Percentiles rank a stretch among this genome's conserved stretches.
Evolutionary conservation across 768 basidiomycete species (phyloP).

Genomic region (Pulveroboletus sp.): DNA sequence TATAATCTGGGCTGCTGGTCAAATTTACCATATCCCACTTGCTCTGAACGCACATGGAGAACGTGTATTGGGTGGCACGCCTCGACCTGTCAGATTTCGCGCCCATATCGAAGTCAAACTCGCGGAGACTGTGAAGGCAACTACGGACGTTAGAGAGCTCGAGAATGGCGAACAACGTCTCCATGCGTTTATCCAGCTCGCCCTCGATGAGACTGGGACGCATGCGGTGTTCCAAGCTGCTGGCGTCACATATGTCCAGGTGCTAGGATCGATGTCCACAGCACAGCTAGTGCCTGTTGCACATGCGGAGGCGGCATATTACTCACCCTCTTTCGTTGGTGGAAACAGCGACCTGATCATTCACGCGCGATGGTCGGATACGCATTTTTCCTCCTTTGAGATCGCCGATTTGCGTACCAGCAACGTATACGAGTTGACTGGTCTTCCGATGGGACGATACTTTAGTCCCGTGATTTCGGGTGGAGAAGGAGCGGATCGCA

Average conservation of each 20-base stretch:
- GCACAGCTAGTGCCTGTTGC: constrained; percentile 46
- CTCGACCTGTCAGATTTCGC: constrained; percentile 50
- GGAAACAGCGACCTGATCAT: constrained; percentile 44
- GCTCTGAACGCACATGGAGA: constrained; percentile 39
- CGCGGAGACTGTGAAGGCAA: constrained; percentile 51
- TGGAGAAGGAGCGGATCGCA: constrained; percentile 36
- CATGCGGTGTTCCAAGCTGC: constrained; percentile 65
- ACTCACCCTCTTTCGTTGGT: constrained; percentile 56
- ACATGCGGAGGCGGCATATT: constrained; percentile 48
- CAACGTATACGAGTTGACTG: constrained; percentile 44
- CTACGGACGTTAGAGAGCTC: constrained; percentile 46
- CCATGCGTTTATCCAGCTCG: constrained; percentile 57
- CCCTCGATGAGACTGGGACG: constrained; percentile 49
- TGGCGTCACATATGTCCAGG: constrained; percentile 35
- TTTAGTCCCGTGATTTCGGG: constrained; percentile 53
- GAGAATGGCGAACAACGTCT: constrained; percentile 57
- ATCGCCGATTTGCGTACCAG: constrained; percentile 48
- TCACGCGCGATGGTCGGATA: constrained; percentile 67
- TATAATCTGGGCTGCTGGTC: constrained; percentile 71
- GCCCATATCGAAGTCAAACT: constrained; percentile 62
- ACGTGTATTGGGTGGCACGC: constrained; percentile 35
- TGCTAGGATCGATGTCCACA: constrained; percentile 21
- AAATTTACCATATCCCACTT: constrained; percentile 61
- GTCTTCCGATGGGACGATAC: constrained; percentile 62
- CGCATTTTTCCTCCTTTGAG: constrained; percentile 59